phyloP scores from a whole-genome alignment of 345 rosid genomes.

The Gossypium raimondii region DNA sequence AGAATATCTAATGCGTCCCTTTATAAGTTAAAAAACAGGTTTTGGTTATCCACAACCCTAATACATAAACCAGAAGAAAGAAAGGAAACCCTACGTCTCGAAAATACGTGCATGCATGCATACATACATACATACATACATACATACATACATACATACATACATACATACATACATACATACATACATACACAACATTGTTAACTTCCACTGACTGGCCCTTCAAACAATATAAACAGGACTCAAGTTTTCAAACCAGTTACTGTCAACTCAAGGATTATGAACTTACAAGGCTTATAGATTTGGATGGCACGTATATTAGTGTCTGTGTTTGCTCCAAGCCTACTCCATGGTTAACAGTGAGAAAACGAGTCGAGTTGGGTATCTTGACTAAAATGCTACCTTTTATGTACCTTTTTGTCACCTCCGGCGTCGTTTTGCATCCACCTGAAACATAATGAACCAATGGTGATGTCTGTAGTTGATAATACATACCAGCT shows the following conservation, averaged over 20 bases:
- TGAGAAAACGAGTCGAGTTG: conserved; percentile 2
- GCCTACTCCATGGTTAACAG: conserved; percentile 23
- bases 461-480: not conserved
- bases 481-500: not conserved
- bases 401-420: conserved; percentile 7
- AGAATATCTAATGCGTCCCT: conserved; percentile 19
- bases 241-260: conserved; percentile 21
- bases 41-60: conserved; percentile 33
- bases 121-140: too few relatives aligned
- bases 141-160: too few relatives aligned
- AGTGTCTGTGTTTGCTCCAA: conserved; percentile 25
- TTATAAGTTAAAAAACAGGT: conserved; percentile 17
- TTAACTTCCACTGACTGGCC: conserved; percentile 18
- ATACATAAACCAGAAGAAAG: conserved; percentile 19
- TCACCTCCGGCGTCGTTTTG: conserved; percentile 61
- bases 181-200: conserved; percentile 4
- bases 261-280: conserved; percentile 17
- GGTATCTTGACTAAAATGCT: conserved; percentile 9
- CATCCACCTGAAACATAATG: conserved; percentile 51
- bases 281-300: conserved; percentile 20
- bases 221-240: conserved; percentile 28
- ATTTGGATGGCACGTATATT: conserved; percentile 16
- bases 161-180: too few relatives aligned
- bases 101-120: conserved; percentile 1
- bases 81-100: conserved; percentile 14